Evolutionary conservation across 164 flowering plant genomes (phyloP).

Genomic region (Aristolochia contorta): DNA sequence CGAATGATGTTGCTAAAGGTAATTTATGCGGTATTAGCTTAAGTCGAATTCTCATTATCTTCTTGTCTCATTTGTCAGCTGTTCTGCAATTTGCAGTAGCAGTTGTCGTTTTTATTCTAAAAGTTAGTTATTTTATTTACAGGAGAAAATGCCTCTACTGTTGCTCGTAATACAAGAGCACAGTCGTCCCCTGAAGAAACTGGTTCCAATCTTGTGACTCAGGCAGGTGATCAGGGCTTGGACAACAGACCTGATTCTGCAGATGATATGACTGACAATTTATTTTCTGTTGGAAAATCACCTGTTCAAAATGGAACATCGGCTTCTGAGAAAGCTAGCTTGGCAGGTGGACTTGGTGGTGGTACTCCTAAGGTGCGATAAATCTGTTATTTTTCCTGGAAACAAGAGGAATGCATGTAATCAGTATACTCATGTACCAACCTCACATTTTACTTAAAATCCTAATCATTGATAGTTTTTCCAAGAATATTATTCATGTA

Average conservation of each 20-base stretch:
- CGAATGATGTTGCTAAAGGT: conserved; percentile 35
- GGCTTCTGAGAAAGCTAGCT: conserved; percentile 23
- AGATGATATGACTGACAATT: conserved; percentile 37
- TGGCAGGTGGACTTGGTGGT: conserved; percentile 64
- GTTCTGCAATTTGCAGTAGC: background rate
- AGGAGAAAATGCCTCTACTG: conserved; percentile 22
- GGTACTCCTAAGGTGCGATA: conserved; percentile 83
- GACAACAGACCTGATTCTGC: conserved; percentile 26
- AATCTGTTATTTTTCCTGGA: background rate
- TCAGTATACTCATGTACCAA: background rate
- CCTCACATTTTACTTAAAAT: too few relatives aligned
- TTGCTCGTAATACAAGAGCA: conserved; percentile 9
- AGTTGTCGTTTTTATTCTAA: background rate
- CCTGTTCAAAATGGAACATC: conserved; percentile 42
- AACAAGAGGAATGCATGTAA: background rate
- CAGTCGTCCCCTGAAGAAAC: conserved; percentile 15
- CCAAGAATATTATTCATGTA: background rate
- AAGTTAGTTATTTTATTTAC: conserved; percentile 1
- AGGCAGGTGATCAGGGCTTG: conserved; percentile 13
- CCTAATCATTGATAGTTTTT: too few relatives aligned
- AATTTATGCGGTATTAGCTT: background rate
- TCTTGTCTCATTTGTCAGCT: background rate
- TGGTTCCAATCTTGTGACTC: conserved; percentile 12
- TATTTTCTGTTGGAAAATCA: conserved; percentile 53
- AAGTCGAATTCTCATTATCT: background rate